Evolutionary conservation across 1,139 yeast genomes (phyloP).

Genomic region (Pichia norvegensis): DNA sequence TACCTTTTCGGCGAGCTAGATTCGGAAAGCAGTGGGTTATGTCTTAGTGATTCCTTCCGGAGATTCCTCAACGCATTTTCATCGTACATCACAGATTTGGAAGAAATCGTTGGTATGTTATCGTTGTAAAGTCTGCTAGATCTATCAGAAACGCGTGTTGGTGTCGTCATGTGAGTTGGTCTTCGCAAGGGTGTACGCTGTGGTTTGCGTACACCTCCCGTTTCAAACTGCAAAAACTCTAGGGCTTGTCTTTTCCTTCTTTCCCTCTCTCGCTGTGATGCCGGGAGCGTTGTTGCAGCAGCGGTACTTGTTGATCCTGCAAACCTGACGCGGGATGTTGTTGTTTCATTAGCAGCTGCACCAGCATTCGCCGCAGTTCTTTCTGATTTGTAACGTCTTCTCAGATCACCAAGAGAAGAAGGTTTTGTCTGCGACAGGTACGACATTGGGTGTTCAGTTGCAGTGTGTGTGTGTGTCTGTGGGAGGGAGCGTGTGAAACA

Average conservation of each 20-base stretch:
- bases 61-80: conserved; percentile 17
- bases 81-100: conserved; percentile 12
- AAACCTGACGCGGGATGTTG: conserved; percentile 4
- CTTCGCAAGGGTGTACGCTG: neutral
- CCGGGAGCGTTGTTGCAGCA: neutral
- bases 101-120: conserved; percentile 4
- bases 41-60: conserved; percentile 12
- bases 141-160: neutral
- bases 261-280: conserved; percentile 15
- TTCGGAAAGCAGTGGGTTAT: conserved; percentile 3
- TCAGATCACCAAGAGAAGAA: neutral
- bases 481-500: neutral
- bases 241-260: conserved; percentile 14
- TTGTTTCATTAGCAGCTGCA: neutral
- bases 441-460: conserved; percentile 5
- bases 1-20: neutral
- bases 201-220: conserved; percentile 2
- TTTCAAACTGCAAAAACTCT: conserved; percentile 10
- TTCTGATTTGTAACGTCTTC: neutral
- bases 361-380: neutral
- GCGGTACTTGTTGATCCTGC: neutral
- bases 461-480: neutral
- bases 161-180: neutral
- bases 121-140: neutral
- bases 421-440: conserved; percentile 6